Percentiles rank a stretch among this genome's conserved stretches.
phyloP scores from a whole-genome alignment of 805 yeast species.

The Suhomyces canberraensis region DNA sequence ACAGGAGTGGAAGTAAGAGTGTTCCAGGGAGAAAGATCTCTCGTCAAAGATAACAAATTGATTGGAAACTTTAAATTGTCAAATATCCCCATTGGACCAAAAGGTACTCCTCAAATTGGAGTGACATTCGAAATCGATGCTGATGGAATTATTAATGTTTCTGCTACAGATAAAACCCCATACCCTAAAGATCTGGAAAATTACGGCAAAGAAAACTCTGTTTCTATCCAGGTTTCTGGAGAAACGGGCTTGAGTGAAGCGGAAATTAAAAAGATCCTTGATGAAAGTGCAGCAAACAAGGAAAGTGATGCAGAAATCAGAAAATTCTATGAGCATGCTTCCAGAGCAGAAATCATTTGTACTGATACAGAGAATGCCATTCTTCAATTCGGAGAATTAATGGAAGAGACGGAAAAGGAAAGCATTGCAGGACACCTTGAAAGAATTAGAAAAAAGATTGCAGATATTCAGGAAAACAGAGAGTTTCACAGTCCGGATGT shows the following conservation, averaged over 20 bases:
- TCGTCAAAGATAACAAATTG: constrained; percentile 72
- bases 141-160: constrained; percentile 64
- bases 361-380: constrained; percentile 88
- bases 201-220: constrained; percentile 47
- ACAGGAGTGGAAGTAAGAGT: constrained; percentile 80
- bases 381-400: constrained; percentile 56
- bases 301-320: constrained; percentile 57
- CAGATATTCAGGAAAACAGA: constrained; percentile 31
- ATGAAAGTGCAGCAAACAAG: constrained; percentile 63
- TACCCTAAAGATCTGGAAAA: constrained; percentile 34
- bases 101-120: constrained; percentile 76
- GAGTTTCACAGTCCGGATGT: constrained; percentile 29
- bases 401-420: constrained; percentile 48
- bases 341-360: constrained; percentile 72
- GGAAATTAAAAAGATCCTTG: constrained; percentile 60
- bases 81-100: constrained; percentile 72
- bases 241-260: constrained; percentile 57
- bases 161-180: constrained; percentile 53
- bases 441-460: constrained; percentile 25
- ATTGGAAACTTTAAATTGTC: constrained; percentile 72
- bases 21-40: constrained; percentile 77
- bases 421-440: constrained; percentile 17
- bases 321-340: constrained; percentile 67
- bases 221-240: constrained; percentile 47
- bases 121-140: constrained; percentile 80